Percentiles rank a stretch among this genome's conserved stretches.
Evolutionary conservation across 768 basidiomycete species (phyloP).

Genomic region (Trametes sanguinea): DNA sequence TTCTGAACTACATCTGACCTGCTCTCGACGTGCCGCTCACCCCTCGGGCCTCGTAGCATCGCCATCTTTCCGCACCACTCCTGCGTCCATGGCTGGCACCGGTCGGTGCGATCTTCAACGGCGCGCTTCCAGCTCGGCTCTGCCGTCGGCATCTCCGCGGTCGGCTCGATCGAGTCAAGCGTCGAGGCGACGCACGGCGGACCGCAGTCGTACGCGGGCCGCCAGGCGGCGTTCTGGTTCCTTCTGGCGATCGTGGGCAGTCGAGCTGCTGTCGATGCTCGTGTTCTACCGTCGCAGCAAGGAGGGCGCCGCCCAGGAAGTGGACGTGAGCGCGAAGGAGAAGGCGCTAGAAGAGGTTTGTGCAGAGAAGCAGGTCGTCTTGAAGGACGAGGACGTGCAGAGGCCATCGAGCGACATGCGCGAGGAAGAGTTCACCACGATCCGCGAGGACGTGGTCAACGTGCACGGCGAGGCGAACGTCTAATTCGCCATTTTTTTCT

Average conservation of each 20-base stretch:
- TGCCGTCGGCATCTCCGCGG: conserved; percentile 51
- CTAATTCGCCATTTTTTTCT: background rate
- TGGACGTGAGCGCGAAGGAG: conserved; percentile 3
- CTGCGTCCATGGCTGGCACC: conserved; percentile 53
- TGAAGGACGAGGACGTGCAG: conserved; percentile 4
- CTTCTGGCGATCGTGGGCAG: conserved; percentile 33
- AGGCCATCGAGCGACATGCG: background rate
- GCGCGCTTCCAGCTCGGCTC: conserved; percentile 55
- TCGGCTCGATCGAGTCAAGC: conserved; percentile 50
- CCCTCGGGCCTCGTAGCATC: conserved; percentile 38
- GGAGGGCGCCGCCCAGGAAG: conserved; percentile 16
- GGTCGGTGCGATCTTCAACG: conserved; percentile 57
- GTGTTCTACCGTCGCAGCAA: conserved; percentile 37
- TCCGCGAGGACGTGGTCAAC: background rate
- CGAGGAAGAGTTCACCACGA: conserved; percentile 1
- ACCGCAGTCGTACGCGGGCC: conserved; percentile 38
- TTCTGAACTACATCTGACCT: background rate
- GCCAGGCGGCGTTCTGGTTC: conserved; percentile 44
- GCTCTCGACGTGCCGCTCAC: background rate
- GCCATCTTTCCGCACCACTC: conserved; percentile 52
- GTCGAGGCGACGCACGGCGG: conserved; percentile 40
- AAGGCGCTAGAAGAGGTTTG: background rate
- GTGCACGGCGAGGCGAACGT: background rate
- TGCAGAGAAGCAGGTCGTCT: conserved; percentile 6
- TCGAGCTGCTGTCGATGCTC: conserved; percentile 36